Percentiles rank a stretch among this genome's conserved stretches.
phyloP scores from a whole-genome alignment of 345 rosid species.

The Eucalyptus pumila region DNA sequence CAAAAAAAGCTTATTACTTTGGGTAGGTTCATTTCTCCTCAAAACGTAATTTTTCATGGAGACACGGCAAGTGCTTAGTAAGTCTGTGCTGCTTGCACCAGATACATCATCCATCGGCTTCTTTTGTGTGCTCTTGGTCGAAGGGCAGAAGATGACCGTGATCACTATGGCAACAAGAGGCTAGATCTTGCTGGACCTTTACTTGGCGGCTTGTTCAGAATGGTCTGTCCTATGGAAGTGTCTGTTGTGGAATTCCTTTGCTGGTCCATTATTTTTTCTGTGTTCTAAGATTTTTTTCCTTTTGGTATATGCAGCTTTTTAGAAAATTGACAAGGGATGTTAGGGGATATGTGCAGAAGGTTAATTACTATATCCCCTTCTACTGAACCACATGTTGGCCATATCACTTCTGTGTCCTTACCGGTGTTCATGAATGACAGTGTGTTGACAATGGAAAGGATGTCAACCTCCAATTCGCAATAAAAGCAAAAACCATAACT shows the following conservation, averaged over 20 bases:
- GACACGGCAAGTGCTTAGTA: neutral
- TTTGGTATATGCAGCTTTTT: slow-evolving; percentile 55
- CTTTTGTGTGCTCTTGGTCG: slow-evolving; percentile 91
- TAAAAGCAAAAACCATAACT: slow-evolving; percentile 96
- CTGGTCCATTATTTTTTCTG: neutral
- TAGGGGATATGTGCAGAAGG: slow-evolving; percentile 95
- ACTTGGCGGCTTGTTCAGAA: slow-evolving; percentile 94
- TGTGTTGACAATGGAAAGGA: slow-evolving; percentile 97
- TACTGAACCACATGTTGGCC: neutral
- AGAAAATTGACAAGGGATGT: slow-evolving; percentile 94
- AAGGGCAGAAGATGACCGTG: slow-evolving; percentile 95
- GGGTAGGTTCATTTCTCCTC: slow-evolving; percentile 38
- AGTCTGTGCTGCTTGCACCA: slow-evolving; percentile 5
- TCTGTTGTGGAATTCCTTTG: neutral
- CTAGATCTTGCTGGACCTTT: slow-evolving; percentile 99
- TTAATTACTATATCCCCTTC: slow-evolving; percentile 9
- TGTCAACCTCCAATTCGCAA: slow-evolving; percentile 90
- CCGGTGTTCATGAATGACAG: slow-evolving; percentile 22
- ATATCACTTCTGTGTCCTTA: neutral
- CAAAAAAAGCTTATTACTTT: slow-evolving; percentile 93
- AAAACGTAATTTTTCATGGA: neutral
- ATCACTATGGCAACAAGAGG: slow-evolving; percentile 98
- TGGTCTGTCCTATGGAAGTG: slow-evolving; percentile 35
- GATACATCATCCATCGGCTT: slow-evolving; percentile 87
- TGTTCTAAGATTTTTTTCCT: neutral